Evolutionary conservation across 495 filamentous ascomycete genomes (phyloP).

Genomic region (Aspergillus ellipticus): DNA sequence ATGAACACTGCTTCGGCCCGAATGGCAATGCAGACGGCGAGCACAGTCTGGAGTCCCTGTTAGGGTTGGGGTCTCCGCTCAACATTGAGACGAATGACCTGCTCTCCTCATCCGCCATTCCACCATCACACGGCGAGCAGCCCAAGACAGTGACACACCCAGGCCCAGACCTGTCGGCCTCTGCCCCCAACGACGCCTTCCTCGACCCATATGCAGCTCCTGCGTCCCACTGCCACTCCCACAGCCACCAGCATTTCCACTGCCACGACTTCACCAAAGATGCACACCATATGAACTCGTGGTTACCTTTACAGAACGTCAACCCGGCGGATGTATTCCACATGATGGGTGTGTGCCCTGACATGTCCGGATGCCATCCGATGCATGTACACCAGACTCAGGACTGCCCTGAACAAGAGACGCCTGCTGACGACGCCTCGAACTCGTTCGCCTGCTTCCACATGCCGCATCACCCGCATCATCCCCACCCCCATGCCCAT

Average conservation of each 20-base stretch:
- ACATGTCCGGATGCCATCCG: conserved; percentile 29
- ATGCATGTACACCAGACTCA: conserved; percentile 25
- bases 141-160: conserved; percentile 22
- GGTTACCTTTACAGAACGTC: conserved; percentile 27
- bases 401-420: conserved; percentile 12
- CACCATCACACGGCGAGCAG: conserved; percentile 15
- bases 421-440: conserved; percentile 15
- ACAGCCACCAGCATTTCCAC: conserved; percentile 29
- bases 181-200: conserved; percentile 21
- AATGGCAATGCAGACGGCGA: conserved; percentile 14
- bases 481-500: conserved; percentile 19
- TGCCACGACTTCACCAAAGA: conserved; percentile 36
- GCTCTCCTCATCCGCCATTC: conserved; percentile 23
- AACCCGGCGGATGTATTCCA: conserved; percentile 42
- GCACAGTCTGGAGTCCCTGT: conserved; percentile 33
- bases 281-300: conserved; percentile 21
- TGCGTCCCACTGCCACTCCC: conserved; percentile 32
- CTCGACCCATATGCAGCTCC: conserved; percentile 28
- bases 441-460: conserved; percentile 31
- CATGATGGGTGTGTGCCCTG: conserved; percentile 39
- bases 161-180: conserved; percentile 15
- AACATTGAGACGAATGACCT: conserved; percentile 28
- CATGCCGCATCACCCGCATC: background rate
- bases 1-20: conserved; percentile 38
- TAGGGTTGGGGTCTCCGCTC: conserved; percentile 32